Evolutionary conservation across 164 flowering plant genomes (phyloP), one percentile per base, ranked within the genome.

Genomic region (Piper longum): DNA sequence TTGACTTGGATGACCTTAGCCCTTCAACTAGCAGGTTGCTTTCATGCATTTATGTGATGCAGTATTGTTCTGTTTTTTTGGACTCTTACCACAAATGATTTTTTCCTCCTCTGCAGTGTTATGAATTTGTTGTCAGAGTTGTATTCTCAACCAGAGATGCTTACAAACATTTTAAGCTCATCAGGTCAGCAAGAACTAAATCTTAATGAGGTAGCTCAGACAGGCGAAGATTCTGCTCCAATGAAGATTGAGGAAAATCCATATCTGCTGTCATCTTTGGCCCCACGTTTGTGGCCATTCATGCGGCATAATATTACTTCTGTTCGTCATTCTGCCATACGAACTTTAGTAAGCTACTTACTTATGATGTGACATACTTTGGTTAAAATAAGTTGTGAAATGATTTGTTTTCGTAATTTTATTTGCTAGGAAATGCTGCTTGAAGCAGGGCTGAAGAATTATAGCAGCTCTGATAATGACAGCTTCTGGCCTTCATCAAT

Each of bases 241-340:
- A 74, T 48, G 89, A 71, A 55, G 80, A 78, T 69, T 68, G 77
- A 76, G 58, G 97, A 82, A 62, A 91, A 80, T 70, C 93, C 95
- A 13, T 85, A 79, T 64, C 71, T 76, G 70, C 71, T 95, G 64
- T 81, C 96, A 36, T 78, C 86, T 40, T 68, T 95, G 72, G 97
- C 99, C 36, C 99, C 99, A 52, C 77, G 99, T 45, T 75, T 95
- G 54, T 95, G 99, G 99, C 99, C 97, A 36, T 95, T 95, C 70
- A 95, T 90, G 97, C 82, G 99, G 71, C 99, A 95, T 71, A 88
- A 80, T 67, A 95, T 95, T 48, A 79, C 88, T 66, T 88, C 96
- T n/a, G 99, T 92, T 60, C 89, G 98, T 26, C 74, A 75, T 78
- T 81, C 98, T 40, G 96, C 98, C 62, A 89, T 92, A 59, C 84